phyloP scores from a whole-genome alignment of 2,329 filamentous ascomycete genomes.

The Hypoxylon sp. region DNA sequence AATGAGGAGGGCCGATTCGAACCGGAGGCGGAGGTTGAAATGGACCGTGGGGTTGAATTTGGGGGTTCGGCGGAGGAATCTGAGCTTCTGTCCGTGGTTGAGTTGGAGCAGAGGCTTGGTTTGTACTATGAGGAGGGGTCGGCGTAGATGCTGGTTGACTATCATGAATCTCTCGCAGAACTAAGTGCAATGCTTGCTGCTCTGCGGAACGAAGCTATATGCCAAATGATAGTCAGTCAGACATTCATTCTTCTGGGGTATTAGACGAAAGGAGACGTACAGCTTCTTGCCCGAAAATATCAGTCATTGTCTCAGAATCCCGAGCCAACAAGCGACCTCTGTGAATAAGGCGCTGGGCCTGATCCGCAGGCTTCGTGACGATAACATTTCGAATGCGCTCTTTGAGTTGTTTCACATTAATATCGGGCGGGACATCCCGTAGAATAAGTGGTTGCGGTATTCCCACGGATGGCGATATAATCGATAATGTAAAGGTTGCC shows the following conservation, averaged over 20 bases:
- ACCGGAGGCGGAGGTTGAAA: no score
- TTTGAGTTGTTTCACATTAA: conserved; percentile 66
- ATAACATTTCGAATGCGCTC: conserved; percentile 63
- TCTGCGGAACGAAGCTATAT: conserved; percentile 44
- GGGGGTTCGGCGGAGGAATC: conserved; percentile 24
- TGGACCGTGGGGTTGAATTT: no score
- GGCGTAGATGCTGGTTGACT: conserved; percentile 31
- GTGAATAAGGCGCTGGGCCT: conserved; percentile 68
- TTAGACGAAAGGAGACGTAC: conserved; percentile 57
- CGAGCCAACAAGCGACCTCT: conserved; percentile 64
- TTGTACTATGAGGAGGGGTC: conserved; percentile 17
- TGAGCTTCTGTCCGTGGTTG: conserved; percentile 34
- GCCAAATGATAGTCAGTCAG: conserved; percentile 25
- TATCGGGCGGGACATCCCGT: conserved; percentile 56
- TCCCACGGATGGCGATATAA: conserved; percentile 66
- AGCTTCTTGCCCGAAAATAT: conserved; percentile 64
- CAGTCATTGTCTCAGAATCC: conserved; percentile 63
- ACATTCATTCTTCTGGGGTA: no score
- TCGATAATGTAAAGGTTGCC: conserved; percentile 62
- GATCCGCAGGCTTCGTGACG: conserved; percentile 59
- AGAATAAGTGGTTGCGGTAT: conserved; percentile 62
- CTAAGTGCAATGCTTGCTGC: conserved; percentile 46
- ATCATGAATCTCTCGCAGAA: conserved; percentile 45
- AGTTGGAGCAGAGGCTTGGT: conserved; percentile 18
- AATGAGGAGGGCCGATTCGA: conserved; percentile 26